Base-by-base conservation (phyloP, 2,329 filamentous ascomycete genomes). In the Ophiostoma montium region DNA sequence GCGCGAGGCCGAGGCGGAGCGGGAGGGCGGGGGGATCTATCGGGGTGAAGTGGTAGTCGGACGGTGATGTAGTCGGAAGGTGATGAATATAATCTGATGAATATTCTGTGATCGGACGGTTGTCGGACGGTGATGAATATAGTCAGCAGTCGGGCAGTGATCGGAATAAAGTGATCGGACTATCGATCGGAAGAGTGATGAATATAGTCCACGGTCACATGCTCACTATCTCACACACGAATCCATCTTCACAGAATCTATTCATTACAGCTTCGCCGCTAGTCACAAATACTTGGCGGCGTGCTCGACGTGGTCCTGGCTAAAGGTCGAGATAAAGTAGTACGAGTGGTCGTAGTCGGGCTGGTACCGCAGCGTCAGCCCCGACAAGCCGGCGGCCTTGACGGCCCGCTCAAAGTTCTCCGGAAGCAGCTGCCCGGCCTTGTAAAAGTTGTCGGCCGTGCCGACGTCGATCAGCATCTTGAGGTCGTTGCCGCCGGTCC, bases 271-370 rank as follows among this genome's bases (percentile, higher is more conserved):
- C 27, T 43, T 43, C 8, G 15, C 19, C 7, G 15, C 41, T 16
- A 41, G 38, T 41, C 38, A 50, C 16, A 95, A 69, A 62, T 87
- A 82, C 72, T 92, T 95, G 56, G 89, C 90, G 52, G 88, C 88
- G 68, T 94, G 87, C 59, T 86, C 82, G 57, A 96, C 76, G 66
- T 98, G 92, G 58, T 96, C 89, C 60, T 86, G 82, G 39, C 83
- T 78, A 63, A 98, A 98, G 15, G 80, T 80, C 33, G 89, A 82
- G 72, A 98, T 94, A 67, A 95, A 95, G 68, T 80, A 98, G 70
- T 98, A 98, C 54, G 87, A 94, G 69, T 98, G 92, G 65, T 98
- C 92, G 62, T 98, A 96, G 54, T 81, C 88, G 54, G 84, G 74
- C 63, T 95, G 90, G 71, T 90, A 92, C 60, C 90, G 78, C 55